Conservation (phyloP, 768 basidiomycete species). For the Leccinellum albellum region DNA sequence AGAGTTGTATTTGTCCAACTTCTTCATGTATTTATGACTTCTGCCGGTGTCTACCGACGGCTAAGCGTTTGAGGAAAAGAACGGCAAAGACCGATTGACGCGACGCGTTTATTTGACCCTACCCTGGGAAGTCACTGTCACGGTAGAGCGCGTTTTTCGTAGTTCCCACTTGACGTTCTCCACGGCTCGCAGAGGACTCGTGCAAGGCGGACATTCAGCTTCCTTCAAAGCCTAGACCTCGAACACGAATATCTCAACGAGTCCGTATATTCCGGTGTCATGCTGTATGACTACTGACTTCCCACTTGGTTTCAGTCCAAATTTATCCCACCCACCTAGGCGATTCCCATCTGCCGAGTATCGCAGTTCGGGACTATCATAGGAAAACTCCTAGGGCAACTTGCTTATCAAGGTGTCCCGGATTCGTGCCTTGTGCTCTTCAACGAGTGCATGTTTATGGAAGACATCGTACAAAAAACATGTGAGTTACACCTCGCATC, state of each 20-base stretch:
- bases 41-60: not conserved
- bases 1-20: conserved; percentile 14
- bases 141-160: not conserved
- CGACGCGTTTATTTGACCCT: not conserved
- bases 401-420: not conserved
- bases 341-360: not conserved
- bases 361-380: not conserved
- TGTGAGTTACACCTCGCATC: conserved; percentile 5
- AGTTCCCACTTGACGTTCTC: not conserved
- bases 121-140: too few species aligned
- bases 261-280: not conserved
- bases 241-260: not conserved
- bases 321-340: not conserved
- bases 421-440: not conserved
- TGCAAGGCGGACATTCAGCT: not conserved
- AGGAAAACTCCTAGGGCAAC: not conserved
- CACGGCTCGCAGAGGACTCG: not conserved
- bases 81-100: not conserved
- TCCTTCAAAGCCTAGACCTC: not conserved
- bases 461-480: not conserved
- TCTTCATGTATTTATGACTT: conserved; percentile 3
- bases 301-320: not conserved
- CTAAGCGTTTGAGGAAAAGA: not conserved
- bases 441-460: conserved; percentile 5
- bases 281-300: not conserved